Evolutionary conservation across 169 alveolate species (phyloP).

Genomic region (Plasmodium ovale): DNA sequence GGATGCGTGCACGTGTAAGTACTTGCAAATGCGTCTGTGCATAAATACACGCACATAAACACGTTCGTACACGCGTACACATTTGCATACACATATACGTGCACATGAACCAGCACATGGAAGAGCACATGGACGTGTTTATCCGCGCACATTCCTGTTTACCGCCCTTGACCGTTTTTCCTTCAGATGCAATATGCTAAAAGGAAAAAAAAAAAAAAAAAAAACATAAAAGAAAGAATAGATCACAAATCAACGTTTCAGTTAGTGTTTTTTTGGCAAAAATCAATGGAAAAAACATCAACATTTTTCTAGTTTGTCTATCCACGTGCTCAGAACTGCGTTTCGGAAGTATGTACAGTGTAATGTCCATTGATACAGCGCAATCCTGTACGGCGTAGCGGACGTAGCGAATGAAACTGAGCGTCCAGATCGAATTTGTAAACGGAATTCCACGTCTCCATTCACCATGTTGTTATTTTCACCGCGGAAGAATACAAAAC

Average conservation of each 20-base stretch:
- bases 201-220: not conserved
- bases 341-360: too few species aligned
- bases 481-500: too few species aligned
- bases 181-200: not conserved
- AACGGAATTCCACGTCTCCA: too few species aligned
- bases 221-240: not conserved
- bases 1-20: slow-evolving; percentile 7
- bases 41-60: not conserved
- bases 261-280: not conserved
- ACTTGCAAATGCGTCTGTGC: not conserved
- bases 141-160: too few species aligned
- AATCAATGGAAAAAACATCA: not conserved
- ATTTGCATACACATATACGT: not conserved
- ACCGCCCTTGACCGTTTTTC: not conserved
- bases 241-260: not conserved
- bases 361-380: too few species aligned
- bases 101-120: too few species aligned
- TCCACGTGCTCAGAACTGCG: not conserved
- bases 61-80: not conserved
- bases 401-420: too few species aligned
- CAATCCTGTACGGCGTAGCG: too few species aligned
- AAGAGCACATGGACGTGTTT: too few species aligned
- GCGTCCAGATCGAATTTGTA: too few species aligned
- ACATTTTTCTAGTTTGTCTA: not conserved
- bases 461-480: too few species aligned